A percentile compares a stretch with the other conserved stretches of the same genome.
Evolutionary conservation across 805 yeast species (phyloP).

Genomic region (Candida maesae): DNA sequence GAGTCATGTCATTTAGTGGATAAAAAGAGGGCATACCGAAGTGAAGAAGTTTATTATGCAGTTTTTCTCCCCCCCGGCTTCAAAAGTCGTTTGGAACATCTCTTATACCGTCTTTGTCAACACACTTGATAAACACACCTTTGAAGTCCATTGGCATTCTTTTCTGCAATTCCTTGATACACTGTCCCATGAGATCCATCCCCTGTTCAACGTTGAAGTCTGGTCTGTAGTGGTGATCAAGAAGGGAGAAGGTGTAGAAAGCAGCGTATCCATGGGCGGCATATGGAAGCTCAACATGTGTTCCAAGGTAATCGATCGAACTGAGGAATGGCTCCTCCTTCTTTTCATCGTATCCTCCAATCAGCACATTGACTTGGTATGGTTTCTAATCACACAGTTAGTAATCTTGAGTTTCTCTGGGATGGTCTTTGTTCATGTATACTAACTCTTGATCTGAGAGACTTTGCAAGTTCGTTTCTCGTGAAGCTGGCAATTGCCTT

Average conservation of each 20-base stretch:
- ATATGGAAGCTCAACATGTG: constrained; percentile 86
- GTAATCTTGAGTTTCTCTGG: constrained; percentile 17
- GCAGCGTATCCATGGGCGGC: constrained; percentile 99
- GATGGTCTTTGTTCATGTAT: neutral
- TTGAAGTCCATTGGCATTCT: constrained; percentile 95
- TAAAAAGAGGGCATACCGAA: too few species aligned
- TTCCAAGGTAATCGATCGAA: constrained; percentile 93
- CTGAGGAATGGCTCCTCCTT: constrained; percentile 61
- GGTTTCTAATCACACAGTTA: constrained; percentile 51
- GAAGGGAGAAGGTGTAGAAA: constrained; percentile 82
- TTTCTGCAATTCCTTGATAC: constrained; percentile 72
- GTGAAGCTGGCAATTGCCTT: constrained; percentile 85
- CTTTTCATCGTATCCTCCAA: constrained; percentile 76
- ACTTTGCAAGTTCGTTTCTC: constrained; percentile 81
- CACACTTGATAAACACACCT: constrained; percentile 69
- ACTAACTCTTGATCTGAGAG: constrained; percentile 72
- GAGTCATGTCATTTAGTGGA: too few species aligned
- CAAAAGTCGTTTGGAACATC: constrained; percentile 18
- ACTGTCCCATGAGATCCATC: constrained; percentile 61
- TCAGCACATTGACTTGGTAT: constrained; percentile 85
- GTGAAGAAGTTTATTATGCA: too few species aligned
- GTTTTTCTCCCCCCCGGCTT: too few species aligned
- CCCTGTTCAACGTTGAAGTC: constrained; percentile 80
- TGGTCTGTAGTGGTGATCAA: constrained; percentile 84
- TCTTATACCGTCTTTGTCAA: constrained; percentile 59